Evolutionary conservation across 2,329 filamentous ascomycete genomes (phyloP).

Genomic region (Phaeosphaeriaceae sp.): DNA sequence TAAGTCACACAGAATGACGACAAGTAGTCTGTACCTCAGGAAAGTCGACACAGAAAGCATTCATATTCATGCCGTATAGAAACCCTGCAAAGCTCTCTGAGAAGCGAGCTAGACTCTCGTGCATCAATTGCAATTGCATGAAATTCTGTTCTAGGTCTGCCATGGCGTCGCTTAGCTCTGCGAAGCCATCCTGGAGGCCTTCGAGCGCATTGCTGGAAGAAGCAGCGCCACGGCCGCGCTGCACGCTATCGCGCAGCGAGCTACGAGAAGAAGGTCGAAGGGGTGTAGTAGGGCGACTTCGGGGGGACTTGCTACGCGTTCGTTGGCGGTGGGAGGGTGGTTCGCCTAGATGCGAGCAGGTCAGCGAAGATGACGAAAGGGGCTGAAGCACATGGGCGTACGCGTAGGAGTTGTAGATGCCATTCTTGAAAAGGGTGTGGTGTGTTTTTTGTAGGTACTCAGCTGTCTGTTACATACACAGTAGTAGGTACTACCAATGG

Average conservation of each 20-base stretch:
- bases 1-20: too few species aligned
- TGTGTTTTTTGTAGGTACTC: not conserved
- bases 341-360: conserved; percentile 11
- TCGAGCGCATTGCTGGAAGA: conserved; percentile 74
- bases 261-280: conserved; percentile 88
- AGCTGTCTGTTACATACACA: not conserved
- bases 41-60: conserved; percentile 98
- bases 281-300: conserved; percentile 86
- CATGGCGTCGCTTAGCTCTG: conserved; percentile 91
- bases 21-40: conserved; percentile 70
- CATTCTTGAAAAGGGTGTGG: conserved; percentile 14
- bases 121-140: conserved; percentile 96
- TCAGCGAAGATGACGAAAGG: conserved; percentile 13
- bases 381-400: conserved; percentile 26
- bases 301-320: conserved; percentile 63
- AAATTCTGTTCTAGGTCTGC: conserved; percentile 96
- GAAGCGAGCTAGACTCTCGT: conserved; percentile 91
- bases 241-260: conserved; percentile 70
- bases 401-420: conserved; percentile 32
- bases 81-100: conserved; percentile 96
- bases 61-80: conserved; percentile 97
- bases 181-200: conserved; percentile 85
- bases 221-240: conserved; percentile 50
- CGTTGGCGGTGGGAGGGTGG: conserved; percentile 41
- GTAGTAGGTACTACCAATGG: too few species aligned